Evolutionary conservation across 2,329 filamentous ascomycete species (phyloP), one percentile per base, ranked within the genome.

Genomic region (Rhexocercosporidium sp.): DNA sequence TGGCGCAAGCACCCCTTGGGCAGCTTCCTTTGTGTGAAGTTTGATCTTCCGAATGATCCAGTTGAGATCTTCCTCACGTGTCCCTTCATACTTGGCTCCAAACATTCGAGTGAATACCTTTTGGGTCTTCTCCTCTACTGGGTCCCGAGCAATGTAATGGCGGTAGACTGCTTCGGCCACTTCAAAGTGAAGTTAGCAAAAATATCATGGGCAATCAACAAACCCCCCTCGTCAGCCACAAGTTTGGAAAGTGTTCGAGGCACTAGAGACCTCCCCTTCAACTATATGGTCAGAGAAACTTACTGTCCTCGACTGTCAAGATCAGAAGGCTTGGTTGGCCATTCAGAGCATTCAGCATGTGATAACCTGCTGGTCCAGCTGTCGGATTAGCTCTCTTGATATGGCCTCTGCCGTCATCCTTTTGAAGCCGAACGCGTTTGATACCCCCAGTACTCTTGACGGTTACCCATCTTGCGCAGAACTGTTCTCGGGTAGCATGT

Each of bases 121-220:
- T 34, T 31, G 31, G 12, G 25, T 31, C 3, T 53, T 62, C 14
- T 39, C 37, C 14, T 37, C n/a, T 29, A 25, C n/a, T 29, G 9
- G 46, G 18, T 34, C 51, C 11, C 60, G 60, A 31, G 46, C 46
- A 3, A 62, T 20, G 29, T 49, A 62, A 31, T 41, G 34, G 11
- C 31, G 47, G 31, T 62, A 62, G 47, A 62, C 60, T 29, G 60
- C 60, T 44, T 62, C 60, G 34, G 25, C 27, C 47, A 54, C 60
- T 62, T 22, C 8, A n/a, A 47, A 8, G 25, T 31, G 16, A 60
- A 46, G 37, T 59, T 16, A 59, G 56, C 31, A 59, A 8, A 20
- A 37, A 14, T 1, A 14, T 7, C 9, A 54, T 11, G 44, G n/a
- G 18, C 7, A n/a, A 47, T 47, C 9, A 47, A 20, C 3, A 47